Evolutionary conservation across 164 flowering plant species (phyloP), one percentile per base, ranked within the genome.

Genomic region (Macadamia tetraphylla): DNA sequence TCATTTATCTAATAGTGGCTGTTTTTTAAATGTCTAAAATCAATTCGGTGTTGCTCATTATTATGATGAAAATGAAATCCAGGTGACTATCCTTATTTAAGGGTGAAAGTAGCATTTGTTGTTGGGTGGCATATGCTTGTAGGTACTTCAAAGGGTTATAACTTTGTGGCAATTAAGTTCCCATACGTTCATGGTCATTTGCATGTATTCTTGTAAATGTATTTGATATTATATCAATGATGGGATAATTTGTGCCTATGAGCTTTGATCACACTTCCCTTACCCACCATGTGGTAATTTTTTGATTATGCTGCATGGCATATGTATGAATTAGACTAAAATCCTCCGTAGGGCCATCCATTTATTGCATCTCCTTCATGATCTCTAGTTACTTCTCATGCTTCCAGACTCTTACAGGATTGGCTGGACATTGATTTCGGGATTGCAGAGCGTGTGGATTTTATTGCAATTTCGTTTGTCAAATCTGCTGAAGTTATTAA

Each of bases 381-480:
- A 15, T 14, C 61, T 40, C 8, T 40, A 17, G 6, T 35, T 8
- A 30, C 1, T 3, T 62, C 17, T 51, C 29, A 44, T 44, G 13
- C 17, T 23, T 71, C 51, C 51, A 8, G 35, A 42, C 17, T 59
- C 51, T 62, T 60, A 49, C 81, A 92, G 97, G 99, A 94, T 77
- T 94, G 97, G 99, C 71, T 90, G 85, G 99, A 94, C 65, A 94
- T 94, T 76, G 97, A 94, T 78, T 94, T 94, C 79, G 97, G 97
- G 43, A 88, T 94, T 72, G 85, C 88, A 2, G 96, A 87, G 68
- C 88, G 95, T 60, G 99, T 94, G 64, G 98, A 94, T 74, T 92
- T 94, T 74, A 87, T 92, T 67, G 97, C 97, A 60, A 79, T 92
- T 68, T 94, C 99, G 23, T 94, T 94, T 77, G 97, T 94, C 71